Evolutionary conservation across 257 asterid species (phyloP), one percentile per base, ranked within the genome.

Genomic region (Euphrasia confusa): DNA sequence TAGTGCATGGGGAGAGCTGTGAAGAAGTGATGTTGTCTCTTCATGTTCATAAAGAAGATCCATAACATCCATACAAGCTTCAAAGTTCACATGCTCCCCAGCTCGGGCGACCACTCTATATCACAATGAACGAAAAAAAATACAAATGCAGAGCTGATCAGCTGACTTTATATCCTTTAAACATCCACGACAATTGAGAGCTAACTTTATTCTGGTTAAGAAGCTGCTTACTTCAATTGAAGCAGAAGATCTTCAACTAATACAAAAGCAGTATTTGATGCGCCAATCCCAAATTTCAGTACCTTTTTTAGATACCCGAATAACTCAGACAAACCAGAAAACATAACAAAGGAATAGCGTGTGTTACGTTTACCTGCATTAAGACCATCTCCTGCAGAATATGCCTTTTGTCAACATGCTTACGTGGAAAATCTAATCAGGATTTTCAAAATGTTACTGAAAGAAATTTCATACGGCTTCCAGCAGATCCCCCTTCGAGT

Each of bases 21-120:
- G 77, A 56, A 83, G 81, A 60, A 54, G 75, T n/a, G 88, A 75
- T 58, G 75, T 78, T 57, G 72, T 78, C 60, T 74, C 84, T 76
- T 86, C 94, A 66, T 74, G 70, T 71, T 85, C 98, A 60, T 90
- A 90, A 45, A 90, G 86, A 63, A 90, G 75, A 74, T 90, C 98
- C 94, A 90, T 72, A 35, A 90, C 73, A 77, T 88, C 95, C 84
- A 77, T 78, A 70, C 96, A 88, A 45, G 74, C 83, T 61, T 80
- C 94, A 77, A 79, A 58, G 53, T 71, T 75, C 60, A 90, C 75
- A 63, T 71, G 75, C 58, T 80, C 82, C 42, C 93, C 95, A 11
- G 72, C 79, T 59, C 76, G 73, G 33, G 96, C 89, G 68, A 84
- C 79, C 54, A 60, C 84, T 74, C 91, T 89, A 53, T 49, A 54